Evolutionary conservation across 108 stramenopile species (phyloP), one percentile per base, ranked within the genome.

Genomic region (Heterococcus sp.): DNA sequence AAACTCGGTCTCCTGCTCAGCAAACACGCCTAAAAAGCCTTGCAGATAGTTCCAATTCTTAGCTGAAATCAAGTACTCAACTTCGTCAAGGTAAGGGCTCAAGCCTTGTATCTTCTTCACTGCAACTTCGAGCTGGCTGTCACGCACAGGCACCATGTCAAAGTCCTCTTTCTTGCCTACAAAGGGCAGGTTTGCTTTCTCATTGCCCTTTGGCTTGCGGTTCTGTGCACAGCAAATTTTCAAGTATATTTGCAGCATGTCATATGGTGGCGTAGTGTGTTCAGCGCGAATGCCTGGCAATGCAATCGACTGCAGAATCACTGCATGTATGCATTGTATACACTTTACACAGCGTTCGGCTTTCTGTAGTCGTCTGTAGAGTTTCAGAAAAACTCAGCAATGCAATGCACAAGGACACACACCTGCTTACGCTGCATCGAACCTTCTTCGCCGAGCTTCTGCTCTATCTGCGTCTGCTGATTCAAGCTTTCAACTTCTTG

Each of bases 11-110:
- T 80, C 78, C 40, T 70, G 69, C 0, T 71, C 26, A 21, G 37
- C 35, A 66, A 80, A 80, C 11, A 80, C 78, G 38, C 71, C 71
- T 8, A 80, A 72, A 35, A 80, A 80, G 0, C 71, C 78, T 72
- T 66, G 39, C 31, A 80, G 40, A 29, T 72, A 72, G 36, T 70
- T 72, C 71, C 71, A 80, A 66, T 58, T 72, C 11, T 70, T 38
- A n/a, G 71, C 5, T 39, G 71, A 66, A 72, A 80, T 80, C 33
- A 72, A 34, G 28, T 72, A 72, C 68, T 80, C 78, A 27, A 80
- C 71, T 70, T 80, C 78, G 28, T 80, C 78, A 63, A 67, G 3
- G 66, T 67, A 67, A 3, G 66, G 66, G 8, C 32, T 67, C 3
- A 67, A 32, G 32, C 31, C 66, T 3, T 3, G 8, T 3, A 67